Base-by-base conservation (phyloP, 768 basidiomycete species). In the Nidularia sp. region DNA sequence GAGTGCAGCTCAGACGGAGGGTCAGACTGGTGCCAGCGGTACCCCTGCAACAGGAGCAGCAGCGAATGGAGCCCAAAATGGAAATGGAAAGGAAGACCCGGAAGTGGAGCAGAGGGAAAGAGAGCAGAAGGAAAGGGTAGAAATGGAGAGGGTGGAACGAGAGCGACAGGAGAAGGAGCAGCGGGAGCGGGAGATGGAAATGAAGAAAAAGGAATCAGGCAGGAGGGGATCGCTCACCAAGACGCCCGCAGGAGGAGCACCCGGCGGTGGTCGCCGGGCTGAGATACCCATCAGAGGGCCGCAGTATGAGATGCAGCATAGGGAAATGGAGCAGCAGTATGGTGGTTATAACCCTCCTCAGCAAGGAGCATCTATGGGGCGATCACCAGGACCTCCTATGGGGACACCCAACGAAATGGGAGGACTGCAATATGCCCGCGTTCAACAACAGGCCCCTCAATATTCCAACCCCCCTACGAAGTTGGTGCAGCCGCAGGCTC, bases 291-390 rank as follows among this genome's bases (percentile, higher is more conserved):
- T 98, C 50, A 84, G 86, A 55, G 84, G 90, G 4, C 92, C 95
- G 36, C 89, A 92, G 60, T 98, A 96, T 64, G 95, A 96, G 62
- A 86, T 90, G 81, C 95, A 98, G 65, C 89, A 93, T 66, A 84
- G 88, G 22, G 90, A 86, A 47, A 93, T 98, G 80, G 90, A 94
- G 66, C 88, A 94, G 60, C 92, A 96, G 64, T 90, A 90, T 56
- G 75, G 76, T 47, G 76, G 72, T 50, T 77, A 74, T 58, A 29
- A 67, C 29, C 71, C 68, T 47, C 55, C 57, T 1, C 70, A 73
- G 52, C 68, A 68, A 18, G 70, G 57, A 34, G 49, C 57, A 35
- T 57, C 57, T 12, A 62, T 64, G 53, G 57, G 54, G 36, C 57
- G 67, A 50, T 53, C 64, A 34, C 10, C 58, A 8, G 67, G 53